Evolutionary conservation across 2,329 filamentous ascomycete genomes (phyloP), one percentile per base, ranked within the genome.

Genomic region (Phaeoacremonium minimum): DNA sequence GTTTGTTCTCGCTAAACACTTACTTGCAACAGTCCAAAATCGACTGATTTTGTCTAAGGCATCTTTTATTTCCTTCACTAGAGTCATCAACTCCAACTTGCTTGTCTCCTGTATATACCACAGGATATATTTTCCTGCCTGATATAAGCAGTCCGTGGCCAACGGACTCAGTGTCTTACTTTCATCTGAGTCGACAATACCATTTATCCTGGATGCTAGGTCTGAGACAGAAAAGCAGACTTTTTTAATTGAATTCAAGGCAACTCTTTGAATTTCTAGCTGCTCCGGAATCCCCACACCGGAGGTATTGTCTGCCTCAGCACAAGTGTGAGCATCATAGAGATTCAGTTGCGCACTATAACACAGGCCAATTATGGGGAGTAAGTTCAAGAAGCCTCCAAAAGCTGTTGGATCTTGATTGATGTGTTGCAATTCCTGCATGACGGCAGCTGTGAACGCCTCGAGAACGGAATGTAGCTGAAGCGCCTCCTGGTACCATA

Each of bases 251-350:
- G 39, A 19, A 5, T 33, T 36, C 6, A 46, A 9, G 12, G 44
- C 36, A 14, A 34, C 16, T 2, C 15, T 11, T 37, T 46, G 44
- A 20, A 40, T 42, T 19, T 40, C 37, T 12, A 46, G 44, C 38
- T 44, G 41, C 4, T 15, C 7, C 6, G 30, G 7, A 18, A 37
- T 18, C 11, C 38, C 44, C 9, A 32, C 28, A 7, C 33, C 37
- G 13, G 18, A 32, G 11, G 34, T 18, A 22, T 42, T 28, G 28
- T 42, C 39, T 18, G 30, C 28, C 15, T 44, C 44, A 28, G 37
- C 33, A 15, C 44, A 46, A 15, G 26, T 17, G 33, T 46, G 37
- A 6, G 16, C n/a, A 35, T 44, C 44, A 18, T 40, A 40, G 15
- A 46, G 42, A 15, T 17, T 33, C 11, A 43, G 22, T 29, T 35